Conservation (phyloP, 768 basidiomycete species). For the Kwoniella bestiolae region DNA sequence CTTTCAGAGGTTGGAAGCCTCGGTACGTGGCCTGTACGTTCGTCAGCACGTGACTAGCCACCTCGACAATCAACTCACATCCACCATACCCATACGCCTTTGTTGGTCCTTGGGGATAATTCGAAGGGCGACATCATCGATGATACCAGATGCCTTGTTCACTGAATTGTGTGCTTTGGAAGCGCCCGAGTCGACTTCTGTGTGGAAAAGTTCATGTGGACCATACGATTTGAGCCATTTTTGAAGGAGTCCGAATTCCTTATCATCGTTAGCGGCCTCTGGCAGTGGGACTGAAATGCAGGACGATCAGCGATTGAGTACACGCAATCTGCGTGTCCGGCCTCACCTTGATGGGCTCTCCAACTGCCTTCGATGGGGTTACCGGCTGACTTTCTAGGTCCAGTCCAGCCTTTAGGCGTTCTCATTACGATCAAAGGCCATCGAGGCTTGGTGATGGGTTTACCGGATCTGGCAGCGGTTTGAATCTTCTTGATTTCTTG, state of each 20-base stretch:
- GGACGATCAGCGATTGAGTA: neutral
- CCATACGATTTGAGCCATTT: conserved; percentile 76
- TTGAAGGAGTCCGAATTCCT: conserved; percentile 69
- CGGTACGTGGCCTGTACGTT: conserved; percentile 65
- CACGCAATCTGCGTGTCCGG: neutral
- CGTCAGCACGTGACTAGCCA: neutral
- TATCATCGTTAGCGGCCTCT: conserved; percentile 66
- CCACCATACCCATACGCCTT: conserved; percentile 67
- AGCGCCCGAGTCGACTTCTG: conserved; percentile 34
- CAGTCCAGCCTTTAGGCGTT: conserved; percentile 80
- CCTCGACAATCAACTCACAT: conserved; percentile 34
- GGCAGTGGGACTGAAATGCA: conserved; percentile 70
- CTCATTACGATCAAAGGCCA: conserved; percentile 87
- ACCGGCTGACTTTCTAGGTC: conserved; percentile 70
- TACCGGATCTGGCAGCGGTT: conserved; percentile 72
- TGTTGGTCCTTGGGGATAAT: conserved; percentile 53
- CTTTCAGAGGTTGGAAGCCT: conserved; percentile 66
- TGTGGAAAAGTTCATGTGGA: conserved; percentile 69
- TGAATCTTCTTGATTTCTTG: conserved; percentile 68
- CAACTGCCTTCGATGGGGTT: conserved; percentile 80
- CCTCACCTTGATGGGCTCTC: conserved; percentile 71
- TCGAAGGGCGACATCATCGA: conserved; percentile 44
- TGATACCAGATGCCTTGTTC: conserved; percentile 42
- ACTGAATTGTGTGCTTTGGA: conserved; percentile 35
- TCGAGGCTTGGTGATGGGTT: conserved; percentile 81